These are phyloP conservation scores for Nyctanthes arbortristis DNA, from an alignment of 257 asterid species.

Conservation along the genomic window DNA sequence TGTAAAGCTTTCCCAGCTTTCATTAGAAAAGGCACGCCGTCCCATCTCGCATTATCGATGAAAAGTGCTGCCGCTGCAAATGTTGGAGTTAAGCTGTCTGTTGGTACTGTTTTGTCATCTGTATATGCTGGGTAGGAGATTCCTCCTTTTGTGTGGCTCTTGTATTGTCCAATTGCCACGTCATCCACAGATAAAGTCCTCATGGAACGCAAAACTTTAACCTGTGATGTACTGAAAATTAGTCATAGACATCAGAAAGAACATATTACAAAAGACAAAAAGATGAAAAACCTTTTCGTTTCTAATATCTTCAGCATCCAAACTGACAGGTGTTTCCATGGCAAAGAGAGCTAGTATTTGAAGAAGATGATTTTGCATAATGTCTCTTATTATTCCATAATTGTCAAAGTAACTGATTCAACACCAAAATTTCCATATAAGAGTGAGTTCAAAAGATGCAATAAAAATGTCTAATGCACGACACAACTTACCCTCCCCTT, in stretches of 20 bases:
- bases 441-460: slow-evolving; percentile 2
- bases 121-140: slow-evolving; percentile 71
- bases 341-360: slow-evolving; percentile 96
- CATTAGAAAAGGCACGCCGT: slow-evolving; percentile 96
- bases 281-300: slow-evolving; percentile 74
- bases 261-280: background rate
- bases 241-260: background rate
- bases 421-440: slow-evolving; percentile 19
- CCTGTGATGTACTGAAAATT: slow-evolving; percentile 47
- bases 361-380: slow-evolving; percentile 97
- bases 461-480: slow-evolving; percentile 15
- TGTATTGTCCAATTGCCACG: slow-evolving; percentile 83
- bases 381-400: slow-evolving; percentile 92
- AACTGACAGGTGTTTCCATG: slow-evolving; percentile 98
- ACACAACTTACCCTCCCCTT: slow-evolving; percentile 78
- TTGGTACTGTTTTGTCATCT: slow-evolving; percentile 88
- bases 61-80: slow-evolving; percentile 98
- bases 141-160: slow-evolving; percentile 72
- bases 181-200: slow-evolving; percentile 63
- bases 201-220: slow-evolving; percentile 94
- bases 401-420: slow-evolving; percentile 80
- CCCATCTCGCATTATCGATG: slow-evolving; percentile 95
- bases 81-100: slow-evolving; percentile 86
- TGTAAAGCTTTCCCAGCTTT: slow-evolving; percentile 97
- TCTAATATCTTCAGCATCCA: slow-evolving; percentile 97